phyloP scores from a whole-genome alignment of 768 basidiomycete genomes.

The Tricholoma flavovirens region DNA sequence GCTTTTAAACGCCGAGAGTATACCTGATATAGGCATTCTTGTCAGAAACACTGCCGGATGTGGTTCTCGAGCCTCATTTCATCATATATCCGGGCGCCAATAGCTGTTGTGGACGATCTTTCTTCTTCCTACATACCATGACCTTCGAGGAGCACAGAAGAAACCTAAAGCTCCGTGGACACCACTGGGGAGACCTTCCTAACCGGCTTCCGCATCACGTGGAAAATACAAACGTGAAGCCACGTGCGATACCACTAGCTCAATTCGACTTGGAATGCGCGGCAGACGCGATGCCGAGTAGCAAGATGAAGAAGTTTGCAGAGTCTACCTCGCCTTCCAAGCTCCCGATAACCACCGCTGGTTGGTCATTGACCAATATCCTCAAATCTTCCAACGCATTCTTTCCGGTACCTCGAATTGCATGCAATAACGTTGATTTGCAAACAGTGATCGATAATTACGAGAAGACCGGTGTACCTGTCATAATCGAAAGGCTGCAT shows the following conservation, averaged over 20 bases:
- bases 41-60: neutral
- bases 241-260: neutral
- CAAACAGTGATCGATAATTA: slow-evolving; percentile 33
- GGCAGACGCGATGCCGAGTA: slow-evolving; percentile 2
- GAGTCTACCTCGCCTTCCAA: neutral
- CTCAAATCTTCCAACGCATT: slow-evolving; percentile 17
- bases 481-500: slow-evolving; percentile 62
- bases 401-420: slow-evolving; percentile 31
- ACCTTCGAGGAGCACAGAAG: slow-evolving; percentile 17
- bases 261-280: neutral
- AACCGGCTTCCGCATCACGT: slow-evolving; percentile 10
- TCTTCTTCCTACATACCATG: slow-evolving; percentile 3
- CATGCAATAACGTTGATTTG: slow-evolving; percentile 24
- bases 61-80: neutral
- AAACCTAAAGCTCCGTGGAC: slow-evolving; percentile 14
- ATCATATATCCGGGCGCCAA: neutral
- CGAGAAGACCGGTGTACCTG: slow-evolving; percentile 49
- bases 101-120: neutral
- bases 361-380: slow-evolving; percentile 43
- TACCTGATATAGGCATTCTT: neutral
- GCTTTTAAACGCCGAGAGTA: neutral
- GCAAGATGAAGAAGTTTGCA: slow-evolving; percentile 7
- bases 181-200: slow-evolving; percentile 15
- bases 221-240: neutral
- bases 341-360: slow-evolving; percentile 15